phyloP scores from a whole-genome alignment of 371 early-diverging fungal genomes.

The Sporodiniella umbellata region DNA sequence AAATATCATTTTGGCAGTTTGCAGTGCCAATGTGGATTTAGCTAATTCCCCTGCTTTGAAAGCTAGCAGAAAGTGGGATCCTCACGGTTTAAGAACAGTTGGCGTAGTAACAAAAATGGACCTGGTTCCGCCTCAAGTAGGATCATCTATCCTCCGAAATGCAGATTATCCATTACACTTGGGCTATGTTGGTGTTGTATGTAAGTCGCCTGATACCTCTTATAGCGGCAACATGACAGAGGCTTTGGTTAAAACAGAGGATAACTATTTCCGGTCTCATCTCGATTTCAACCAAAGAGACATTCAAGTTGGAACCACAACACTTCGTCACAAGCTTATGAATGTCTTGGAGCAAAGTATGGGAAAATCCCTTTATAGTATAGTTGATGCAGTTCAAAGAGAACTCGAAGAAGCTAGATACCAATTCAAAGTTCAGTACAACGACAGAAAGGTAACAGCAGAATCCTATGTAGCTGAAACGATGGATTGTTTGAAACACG shows the following conservation, averaged over 20 bases:
- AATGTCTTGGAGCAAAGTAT: conserved; percentile 89
- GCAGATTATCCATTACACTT: conserved; percentile 90
- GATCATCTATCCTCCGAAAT: conserved; percentile 83
- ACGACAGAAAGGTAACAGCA: conserved; percentile 88
- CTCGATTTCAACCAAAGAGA: conserved; percentile 61
- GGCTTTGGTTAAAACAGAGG: conserved; percentile 70
- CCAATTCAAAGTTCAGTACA: conserved; percentile 97
- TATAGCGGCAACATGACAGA: conserved; percentile 51
- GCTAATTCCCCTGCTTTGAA: conserved; percentile 98
- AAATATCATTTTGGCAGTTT: conserved; percentile 97
- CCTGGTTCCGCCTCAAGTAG: conserved; percentile 84
- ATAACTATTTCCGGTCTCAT: conserved; percentile 64
- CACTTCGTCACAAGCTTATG: conserved; percentile 80
- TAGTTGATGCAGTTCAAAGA: conserved; percentile 86
- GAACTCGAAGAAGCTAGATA: conserved; percentile 94
- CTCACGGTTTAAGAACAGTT: conserved; percentile 91
- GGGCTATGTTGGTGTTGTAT: conserved; percentile 98
- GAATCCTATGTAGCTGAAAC: conserved; percentile 95
- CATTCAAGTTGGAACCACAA: conserved; percentile 80
- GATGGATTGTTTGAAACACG: conserved; percentile 88
- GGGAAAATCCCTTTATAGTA: conserved; percentile 76
- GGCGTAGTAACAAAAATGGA: conserved; percentile 99
- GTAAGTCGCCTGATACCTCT: conserved; percentile 58
- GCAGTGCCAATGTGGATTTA: conserved; percentile 97
- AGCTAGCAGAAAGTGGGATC: conserved; percentile 92